Conservation (phyloP, 108 stramenopile species). For the Cyclostephanos invisitatus region DNA sequence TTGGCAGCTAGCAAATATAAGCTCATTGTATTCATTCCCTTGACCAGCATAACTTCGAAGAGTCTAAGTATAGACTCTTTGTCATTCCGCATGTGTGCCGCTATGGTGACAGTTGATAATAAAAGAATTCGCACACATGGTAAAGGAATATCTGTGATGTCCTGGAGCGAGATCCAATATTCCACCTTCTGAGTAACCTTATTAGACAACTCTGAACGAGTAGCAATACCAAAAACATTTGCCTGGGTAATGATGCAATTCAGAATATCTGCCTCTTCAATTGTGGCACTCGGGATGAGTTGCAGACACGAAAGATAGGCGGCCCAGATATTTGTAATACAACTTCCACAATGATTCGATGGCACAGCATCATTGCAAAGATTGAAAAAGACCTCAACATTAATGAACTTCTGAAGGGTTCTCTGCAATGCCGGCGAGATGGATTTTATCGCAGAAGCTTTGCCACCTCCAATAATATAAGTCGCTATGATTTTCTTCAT, state of each 20-base stretch:
- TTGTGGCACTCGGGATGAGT: conserved; percentile 8
- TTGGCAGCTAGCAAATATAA: conserved; percentile 29
- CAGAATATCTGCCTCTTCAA: conserved; percentile 15
- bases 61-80: conserved; percentile 27
- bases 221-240: conserved; percentile 29
- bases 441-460: conserved; percentile 18
- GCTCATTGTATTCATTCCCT: conserved; percentile 31
- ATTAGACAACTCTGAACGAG: conserved; percentile 12
- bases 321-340: conserved; percentile 17
- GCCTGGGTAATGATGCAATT: conserved; percentile 7
- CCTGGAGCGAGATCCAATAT: conserved; percentile 24
- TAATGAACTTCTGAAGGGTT: conserved; percentile 46
- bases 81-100: conserved; percentile 16
- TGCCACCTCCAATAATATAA: conserved; percentile 23
- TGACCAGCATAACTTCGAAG: conserved; percentile 42
- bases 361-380: conserved; percentile 38
- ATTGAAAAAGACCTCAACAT: conserved; percentile 44
- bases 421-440: conserved; percentile 55
- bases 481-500: conserved; percentile 29
- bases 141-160: background rate
- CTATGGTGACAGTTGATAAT: conserved; percentile 25
- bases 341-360: background rate
- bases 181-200: conserved; percentile 30
- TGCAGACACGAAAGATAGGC: conserved; percentile 30
- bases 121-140: conserved; percentile 11